phyloP scores from a whole-genome alignment of 2,329 filamentous ascomycete species.

The Achaetomium macrosporum region DNA sequence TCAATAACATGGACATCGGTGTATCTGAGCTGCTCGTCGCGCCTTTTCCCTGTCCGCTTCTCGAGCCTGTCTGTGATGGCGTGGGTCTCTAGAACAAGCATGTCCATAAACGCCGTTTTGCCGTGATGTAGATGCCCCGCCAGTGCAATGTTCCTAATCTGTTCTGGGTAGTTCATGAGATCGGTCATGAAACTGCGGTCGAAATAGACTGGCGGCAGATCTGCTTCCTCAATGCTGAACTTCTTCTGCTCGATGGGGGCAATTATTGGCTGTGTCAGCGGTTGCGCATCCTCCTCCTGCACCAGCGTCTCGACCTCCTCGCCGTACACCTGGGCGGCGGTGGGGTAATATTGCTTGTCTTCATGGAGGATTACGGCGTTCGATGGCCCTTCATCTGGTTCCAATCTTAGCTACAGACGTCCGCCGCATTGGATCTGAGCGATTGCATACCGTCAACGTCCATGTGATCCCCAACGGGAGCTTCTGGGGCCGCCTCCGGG shows the following conservation, averaged over 20 bases:
- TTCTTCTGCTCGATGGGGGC: slow-evolving; percentile 91
- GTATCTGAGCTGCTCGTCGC: slow-evolving; percentile 88
- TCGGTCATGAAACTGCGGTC: slow-evolving; percentile 91
- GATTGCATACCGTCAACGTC: slow-evolving; percentile 67
- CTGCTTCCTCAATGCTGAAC: slow-evolving; percentile 87
- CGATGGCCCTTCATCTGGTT: slow-evolving; percentile 70
- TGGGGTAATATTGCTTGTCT: slow-evolving; percentile 99
- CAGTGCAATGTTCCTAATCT: slow-evolving; percentile 87
- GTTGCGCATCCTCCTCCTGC: slow-evolving; percentile 94
- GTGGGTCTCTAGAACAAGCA: slow-evolving; percentile 94
- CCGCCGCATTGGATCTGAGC: neutral
- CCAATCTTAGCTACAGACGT: slow-evolving; percentile 6
- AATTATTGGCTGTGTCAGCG: slow-evolving; percentile 86
- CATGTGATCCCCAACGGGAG: slow-evolving; percentile 79
- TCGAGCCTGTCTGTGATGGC: slow-evolving; percentile 75
- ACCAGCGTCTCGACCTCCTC: slow-evolving; percentile 91
- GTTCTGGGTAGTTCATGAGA: slow-evolving; percentile 91
- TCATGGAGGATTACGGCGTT: slow-evolving; percentile 98
- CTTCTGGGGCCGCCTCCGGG: slow-evolving; percentile 56
- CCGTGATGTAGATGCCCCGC: slow-evolving; percentile 94
- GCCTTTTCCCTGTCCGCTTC: slow-evolving; percentile 70
- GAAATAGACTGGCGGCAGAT: slow-evolving; percentile 83
- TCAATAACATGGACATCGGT: slow-evolving; percentile 90
- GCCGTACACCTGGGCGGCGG: slow-evolving; percentile 93
- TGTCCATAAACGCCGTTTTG: slow-evolving; percentile 97